phyloP scores from a whole-genome alignment of 2,329 filamentous ascomycete species.

The Aplosporella prunicola region DNA sequence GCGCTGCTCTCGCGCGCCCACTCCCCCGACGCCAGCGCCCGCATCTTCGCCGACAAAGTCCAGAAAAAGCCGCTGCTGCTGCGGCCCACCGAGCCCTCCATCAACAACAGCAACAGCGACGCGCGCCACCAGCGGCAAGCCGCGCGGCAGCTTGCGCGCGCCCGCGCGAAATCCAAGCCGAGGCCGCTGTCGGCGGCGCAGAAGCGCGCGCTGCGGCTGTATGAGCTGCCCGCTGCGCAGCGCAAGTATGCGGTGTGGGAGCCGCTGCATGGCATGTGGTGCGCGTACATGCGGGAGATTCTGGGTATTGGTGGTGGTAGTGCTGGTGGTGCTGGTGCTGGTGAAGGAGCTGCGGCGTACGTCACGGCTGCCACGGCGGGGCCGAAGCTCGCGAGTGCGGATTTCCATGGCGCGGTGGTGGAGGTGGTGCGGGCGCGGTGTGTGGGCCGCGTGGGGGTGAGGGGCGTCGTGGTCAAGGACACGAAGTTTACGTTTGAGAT shows the following conservation, averaged over 20 bases:
- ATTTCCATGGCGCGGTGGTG: conserved; percentile 80
- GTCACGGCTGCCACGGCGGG: conserved; percentile 53
- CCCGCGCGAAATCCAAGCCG: conserved; percentile 42
- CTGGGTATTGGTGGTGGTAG: conserved; percentile 47
- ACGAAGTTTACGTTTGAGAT: conserved; percentile 79
- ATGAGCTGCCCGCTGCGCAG: conserved; percentile 61
- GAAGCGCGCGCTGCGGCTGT: conserved; percentile 62
- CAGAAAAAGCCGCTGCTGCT: conserved; percentile 73
- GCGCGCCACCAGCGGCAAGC: conserved; percentile 41
- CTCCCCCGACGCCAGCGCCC: conserved; percentile 58
- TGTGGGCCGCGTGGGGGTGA: conserved; percentile 69
- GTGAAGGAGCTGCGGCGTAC: conserved; percentile 21
- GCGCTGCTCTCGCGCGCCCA: conserved; percentile 69
- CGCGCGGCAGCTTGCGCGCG: neutral
- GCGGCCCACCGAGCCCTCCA: conserved; percentile 60
- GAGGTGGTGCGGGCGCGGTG: conserved; percentile 77
- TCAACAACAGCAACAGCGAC: conserved; percentile 36
- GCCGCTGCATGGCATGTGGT: conserved; percentile 70
- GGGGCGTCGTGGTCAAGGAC: conserved; percentile 83
- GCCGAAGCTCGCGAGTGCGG: conserved; percentile 69
- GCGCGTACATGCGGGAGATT: conserved; percentile 74
- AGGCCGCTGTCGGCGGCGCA: conserved; percentile 69
- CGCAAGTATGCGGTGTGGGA: conserved; percentile 68
- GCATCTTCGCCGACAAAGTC: conserved; percentile 74
- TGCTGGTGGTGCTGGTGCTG: conserved; percentile 16